phyloP scores from a whole-genome alignment of 106 monocot genomes.

The Hemerocallis citrina region DNA sequence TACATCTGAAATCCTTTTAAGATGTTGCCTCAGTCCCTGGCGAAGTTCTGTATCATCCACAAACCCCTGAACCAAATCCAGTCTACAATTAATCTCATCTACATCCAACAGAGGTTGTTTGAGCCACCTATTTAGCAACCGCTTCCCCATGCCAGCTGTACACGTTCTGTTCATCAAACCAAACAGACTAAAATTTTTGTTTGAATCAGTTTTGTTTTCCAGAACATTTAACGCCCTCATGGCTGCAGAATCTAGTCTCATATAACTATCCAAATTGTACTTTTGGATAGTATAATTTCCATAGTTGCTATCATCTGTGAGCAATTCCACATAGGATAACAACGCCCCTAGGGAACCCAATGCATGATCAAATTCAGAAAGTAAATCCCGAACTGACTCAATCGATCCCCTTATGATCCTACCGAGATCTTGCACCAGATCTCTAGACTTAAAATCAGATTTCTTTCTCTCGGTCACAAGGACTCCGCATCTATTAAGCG shows the following conservation, averaged over 20 bases:
- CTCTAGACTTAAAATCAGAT: conserved; percentile 87
- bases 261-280: conserved; percentile 79
- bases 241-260: conserved; percentile 96
- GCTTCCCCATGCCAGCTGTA: conserved; percentile 97
- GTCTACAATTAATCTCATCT: conserved; percentile 63
- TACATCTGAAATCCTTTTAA: conserved; percentile 85
- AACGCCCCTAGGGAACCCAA: conserved; percentile 80
- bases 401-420: conserved; percentile 80
- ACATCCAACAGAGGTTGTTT: conserved; percentile 91
- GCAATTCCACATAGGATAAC: conserved; percentile 74
- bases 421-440: conserved; percentile 86
- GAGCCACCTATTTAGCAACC: conserved; percentile 88
- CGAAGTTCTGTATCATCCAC: conserved; percentile 75
- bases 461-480: conserved; percentile 88
- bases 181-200: conserved; percentile 97
- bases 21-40: conserved; percentile 70
- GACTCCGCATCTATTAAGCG: conserved; percentile 59
- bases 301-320: conserved; percentile 81
- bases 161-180: conserved; percentile 97
- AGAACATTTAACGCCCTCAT: conserved; percentile 85
- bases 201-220: conserved; percentile 88
- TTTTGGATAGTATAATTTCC: conserved; percentile 75
- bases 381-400: conserved; percentile 82
- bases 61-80: conserved; percentile 93
- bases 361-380: conserved; percentile 73